These are phyloP conservation scores for Pelargonium cotyledonis DNA, from an alignment of 441 rosid genomes.

Conservation along the genomic window DNA sequence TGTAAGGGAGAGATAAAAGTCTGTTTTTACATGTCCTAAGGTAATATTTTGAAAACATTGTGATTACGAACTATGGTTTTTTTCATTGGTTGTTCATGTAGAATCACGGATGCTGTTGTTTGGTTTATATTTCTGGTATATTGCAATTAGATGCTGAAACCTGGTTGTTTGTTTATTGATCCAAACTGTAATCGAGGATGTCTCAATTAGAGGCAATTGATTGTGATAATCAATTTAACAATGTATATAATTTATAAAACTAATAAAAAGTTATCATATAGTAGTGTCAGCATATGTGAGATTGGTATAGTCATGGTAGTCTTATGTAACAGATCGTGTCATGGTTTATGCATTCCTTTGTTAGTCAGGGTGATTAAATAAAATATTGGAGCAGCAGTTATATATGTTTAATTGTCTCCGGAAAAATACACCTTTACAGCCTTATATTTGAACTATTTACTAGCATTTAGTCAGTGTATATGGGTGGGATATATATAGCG, in stretches of 20 bases:
- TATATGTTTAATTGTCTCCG: background rate
- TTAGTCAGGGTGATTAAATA: background rate
- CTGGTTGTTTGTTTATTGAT: background rate
- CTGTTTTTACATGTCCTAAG: background rate
- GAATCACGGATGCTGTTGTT: background rate
- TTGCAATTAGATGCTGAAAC: background rate
- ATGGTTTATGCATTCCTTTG: background rate
- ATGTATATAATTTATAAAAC: background rate
- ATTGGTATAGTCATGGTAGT: background rate
- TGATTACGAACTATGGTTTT: background rate
- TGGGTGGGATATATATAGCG: background rate
- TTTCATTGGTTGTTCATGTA: background rate
- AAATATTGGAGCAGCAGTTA: background rate
- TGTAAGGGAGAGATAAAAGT: background rate
- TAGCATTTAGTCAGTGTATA: background rate
- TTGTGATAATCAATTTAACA: background rate
- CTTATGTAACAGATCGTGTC: background rate
- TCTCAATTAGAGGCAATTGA: background rate
- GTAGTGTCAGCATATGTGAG: background rate
- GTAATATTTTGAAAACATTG: background rate
- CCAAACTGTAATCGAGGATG: conserved; percentile 3
- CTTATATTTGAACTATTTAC: background rate
- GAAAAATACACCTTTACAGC: background rate
- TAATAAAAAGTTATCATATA: background rate
- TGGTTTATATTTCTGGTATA: background rate